Conservation (phyloP, 306 rosid genomes). For the Luffa aegyptiaca region DNA sequence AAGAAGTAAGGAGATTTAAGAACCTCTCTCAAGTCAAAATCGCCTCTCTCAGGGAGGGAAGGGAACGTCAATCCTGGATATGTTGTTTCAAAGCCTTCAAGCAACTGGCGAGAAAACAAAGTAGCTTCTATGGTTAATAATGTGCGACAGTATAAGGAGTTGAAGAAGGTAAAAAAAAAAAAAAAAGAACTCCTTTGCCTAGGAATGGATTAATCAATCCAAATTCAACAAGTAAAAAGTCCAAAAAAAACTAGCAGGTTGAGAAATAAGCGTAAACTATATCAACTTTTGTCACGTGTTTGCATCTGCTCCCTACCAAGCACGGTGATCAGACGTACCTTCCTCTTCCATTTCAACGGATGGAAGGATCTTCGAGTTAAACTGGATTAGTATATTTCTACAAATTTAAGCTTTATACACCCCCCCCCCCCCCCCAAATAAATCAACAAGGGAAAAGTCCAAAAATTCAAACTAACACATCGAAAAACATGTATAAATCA, state of each 20-base stretch:
- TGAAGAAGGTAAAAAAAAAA: too few relatives aligned
- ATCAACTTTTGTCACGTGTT: not conserved
- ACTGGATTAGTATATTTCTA: too few relatives aligned
- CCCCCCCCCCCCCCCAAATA: not conserved
- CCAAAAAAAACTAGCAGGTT: not conserved
- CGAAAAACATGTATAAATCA: not conserved
- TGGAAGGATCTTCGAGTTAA: too few relatives aligned
- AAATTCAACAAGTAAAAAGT: not conserved
- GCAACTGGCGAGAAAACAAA: constrained; percentile 41
- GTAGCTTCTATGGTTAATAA: constrained; percentile 1
- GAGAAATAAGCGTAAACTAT: not conserved
- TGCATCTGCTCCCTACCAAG: too few relatives aligned
- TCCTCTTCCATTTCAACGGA: too few relatives aligned
- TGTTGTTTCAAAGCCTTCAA: constrained; percentile 50
- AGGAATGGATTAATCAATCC: not conserved
- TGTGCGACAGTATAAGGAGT: not conserved
- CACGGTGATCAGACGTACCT: too few relatives aligned
- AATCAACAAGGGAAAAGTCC: too few relatives aligned
- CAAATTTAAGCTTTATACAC: too few relatives aligned
- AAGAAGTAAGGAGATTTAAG: constrained; percentile 68
- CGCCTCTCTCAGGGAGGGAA: constrained; percentile 60
- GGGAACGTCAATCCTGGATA: constrained; percentile 64
- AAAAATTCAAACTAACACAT: not conserved
- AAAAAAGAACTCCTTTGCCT: not conserved
- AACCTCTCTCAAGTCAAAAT: constrained; percentile 62